Evolutionary conservation across 192 early-diverging fungal species (phyloP).

Genomic region (Coemansia furcata): DNA sequence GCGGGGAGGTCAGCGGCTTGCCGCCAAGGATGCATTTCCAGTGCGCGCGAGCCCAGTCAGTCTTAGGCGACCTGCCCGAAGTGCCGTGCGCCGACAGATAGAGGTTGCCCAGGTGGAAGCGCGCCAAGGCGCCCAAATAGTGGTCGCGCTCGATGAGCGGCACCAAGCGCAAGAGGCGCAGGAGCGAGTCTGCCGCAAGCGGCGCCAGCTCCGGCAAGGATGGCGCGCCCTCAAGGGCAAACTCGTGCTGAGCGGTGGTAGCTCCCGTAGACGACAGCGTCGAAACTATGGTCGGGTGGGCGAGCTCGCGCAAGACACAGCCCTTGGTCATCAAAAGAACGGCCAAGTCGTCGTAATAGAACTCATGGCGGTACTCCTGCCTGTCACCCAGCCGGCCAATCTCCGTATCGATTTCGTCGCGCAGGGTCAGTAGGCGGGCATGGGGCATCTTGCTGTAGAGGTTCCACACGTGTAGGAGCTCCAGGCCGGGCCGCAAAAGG

Average conservation of each 20-base stretch:
- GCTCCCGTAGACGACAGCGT: constrained; percentile 18
- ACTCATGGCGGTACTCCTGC: constrained; percentile 37
- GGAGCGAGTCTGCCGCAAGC: constrained; percentile 20
- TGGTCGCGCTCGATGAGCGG: constrained; percentile 63
- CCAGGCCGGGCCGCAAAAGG: constrained; percentile 72
- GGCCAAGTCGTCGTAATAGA: constrained; percentile 77
- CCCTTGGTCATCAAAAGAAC: constrained; percentile 69
- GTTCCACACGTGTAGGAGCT: constrained; percentile 72
- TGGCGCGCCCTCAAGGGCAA: background rate
- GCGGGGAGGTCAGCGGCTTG: constrained; percentile 31
- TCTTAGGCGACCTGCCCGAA: constrained; percentile 9
- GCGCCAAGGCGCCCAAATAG: constrained; percentile 57
- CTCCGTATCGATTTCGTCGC: constrained; percentile 49
- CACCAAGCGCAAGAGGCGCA: constrained; percentile 55
- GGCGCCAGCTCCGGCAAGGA: constrained; percentile 2
- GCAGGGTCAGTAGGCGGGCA: constrained; percentile 40
- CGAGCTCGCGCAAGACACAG: constrained; percentile 62
- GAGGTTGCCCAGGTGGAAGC: constrained; percentile 61
- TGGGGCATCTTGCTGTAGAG: constrained; percentile 70
- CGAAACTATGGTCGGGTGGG: constrained; percentile 45
- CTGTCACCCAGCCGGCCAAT: constrained; percentile 41
- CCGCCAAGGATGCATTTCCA: constrained; percentile 55
- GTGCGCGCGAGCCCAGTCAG: constrained; percentile 44
- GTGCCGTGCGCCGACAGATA: constrained; percentile 43
- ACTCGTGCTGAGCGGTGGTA: background rate